These are phyloP conservation scores for Gentiana straminea DNA, from an alignment of 257 asterid genomes.

Conservation along the genomic window DNA sequence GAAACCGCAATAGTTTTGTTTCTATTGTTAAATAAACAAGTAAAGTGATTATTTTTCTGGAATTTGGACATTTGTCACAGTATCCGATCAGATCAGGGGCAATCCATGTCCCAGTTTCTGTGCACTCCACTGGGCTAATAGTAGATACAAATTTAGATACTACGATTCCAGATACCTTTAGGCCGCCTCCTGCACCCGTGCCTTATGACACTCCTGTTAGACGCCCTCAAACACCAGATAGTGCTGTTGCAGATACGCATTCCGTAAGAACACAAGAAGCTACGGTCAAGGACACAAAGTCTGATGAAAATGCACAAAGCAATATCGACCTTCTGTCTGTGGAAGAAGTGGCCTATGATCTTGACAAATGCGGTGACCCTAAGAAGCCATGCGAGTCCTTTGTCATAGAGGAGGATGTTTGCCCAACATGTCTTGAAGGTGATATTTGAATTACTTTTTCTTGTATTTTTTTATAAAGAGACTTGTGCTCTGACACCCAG, in stretches of 20 bases:
- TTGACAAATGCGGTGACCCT: slow-evolving; percentile 38
- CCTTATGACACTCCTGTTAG: slow-evolving; percentile 53
- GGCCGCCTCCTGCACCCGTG: slow-evolving; percentile 72
- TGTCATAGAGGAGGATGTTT: slow-evolving; percentile 64
- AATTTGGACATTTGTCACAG: slow-evolving; percentile 32
- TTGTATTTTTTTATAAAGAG: not conserved
- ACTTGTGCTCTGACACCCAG: too few relatives aligned
- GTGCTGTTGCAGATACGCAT: slow-evolving; percentile 25
- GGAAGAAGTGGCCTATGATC: slow-evolving; percentile 38
- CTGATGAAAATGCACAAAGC: slow-evolving; percentile 29
- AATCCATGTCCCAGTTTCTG: slow-evolving; percentile 38
- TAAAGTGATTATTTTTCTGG: slow-evolving; percentile 8
- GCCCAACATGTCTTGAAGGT: slow-evolving; percentile 98
- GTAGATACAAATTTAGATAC: slow-evolving; percentile 90
- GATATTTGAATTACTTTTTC: slow-evolving; percentile 6
- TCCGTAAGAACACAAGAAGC: slow-evolving; percentile 33
- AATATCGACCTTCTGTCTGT: slow-evolving; percentile 25
- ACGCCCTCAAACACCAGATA: slow-evolving; percentile 32
- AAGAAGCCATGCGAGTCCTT: slow-evolving; percentile 39
- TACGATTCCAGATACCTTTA: slow-evolving; percentile 67
- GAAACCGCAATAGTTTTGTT: not conserved
- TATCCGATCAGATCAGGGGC: slow-evolving; percentile 57
- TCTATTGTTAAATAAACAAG: not conserved
- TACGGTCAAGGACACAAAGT: slow-evolving; percentile 29
- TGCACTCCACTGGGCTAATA: slow-evolving; percentile 51